These are phyloP conservation scores for Gastrolobium bilobum DNA, from an alignment of 306 rosid genomes.

Conservation along the genomic window DNA sequence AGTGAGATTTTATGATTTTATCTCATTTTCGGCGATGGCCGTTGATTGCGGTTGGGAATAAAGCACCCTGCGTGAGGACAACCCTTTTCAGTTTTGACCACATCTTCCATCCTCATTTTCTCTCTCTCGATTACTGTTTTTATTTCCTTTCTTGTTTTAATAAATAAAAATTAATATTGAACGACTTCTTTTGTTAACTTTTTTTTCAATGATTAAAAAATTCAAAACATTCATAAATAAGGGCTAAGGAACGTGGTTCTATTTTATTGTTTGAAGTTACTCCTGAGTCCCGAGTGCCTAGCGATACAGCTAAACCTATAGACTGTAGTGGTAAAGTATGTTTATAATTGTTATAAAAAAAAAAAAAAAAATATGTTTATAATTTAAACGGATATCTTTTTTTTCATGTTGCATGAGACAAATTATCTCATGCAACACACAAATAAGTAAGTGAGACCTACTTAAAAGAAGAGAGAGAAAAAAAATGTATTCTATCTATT, in stretches of 20 bases:
- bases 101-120: slow-evolving; percentile 51
- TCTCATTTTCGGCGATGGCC: slow-evolving; percentile 74
- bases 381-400: too few species aligned
- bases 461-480: too few species aligned
- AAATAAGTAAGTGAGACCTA: too few species aligned
- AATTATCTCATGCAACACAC: too few species aligned
- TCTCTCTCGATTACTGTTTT: background rate
- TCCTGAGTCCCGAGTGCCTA: background rate
- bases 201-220: background rate
- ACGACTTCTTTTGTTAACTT: background rate
- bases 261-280: background rate
- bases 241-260: too few species aligned
- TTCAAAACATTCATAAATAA: too few species aligned
- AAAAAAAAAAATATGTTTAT: too few species aligned
- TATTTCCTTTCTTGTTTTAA: background rate
- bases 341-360: too few species aligned
- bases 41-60: slow-evolving; percentile 99
- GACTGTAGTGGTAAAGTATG: background rate
- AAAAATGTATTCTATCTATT: too few species aligned
- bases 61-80: slow-evolving; percentile 65
- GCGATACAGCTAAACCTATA: background rate
- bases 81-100: slow-evolving; percentile 73
- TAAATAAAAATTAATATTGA: background rate
- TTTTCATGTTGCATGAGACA: too few species aligned
- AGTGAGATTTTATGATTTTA: background rate